Base-by-base conservation (phyloP, 768 basidiomycete genomes). In the Trametes gibbosa region DNA sequence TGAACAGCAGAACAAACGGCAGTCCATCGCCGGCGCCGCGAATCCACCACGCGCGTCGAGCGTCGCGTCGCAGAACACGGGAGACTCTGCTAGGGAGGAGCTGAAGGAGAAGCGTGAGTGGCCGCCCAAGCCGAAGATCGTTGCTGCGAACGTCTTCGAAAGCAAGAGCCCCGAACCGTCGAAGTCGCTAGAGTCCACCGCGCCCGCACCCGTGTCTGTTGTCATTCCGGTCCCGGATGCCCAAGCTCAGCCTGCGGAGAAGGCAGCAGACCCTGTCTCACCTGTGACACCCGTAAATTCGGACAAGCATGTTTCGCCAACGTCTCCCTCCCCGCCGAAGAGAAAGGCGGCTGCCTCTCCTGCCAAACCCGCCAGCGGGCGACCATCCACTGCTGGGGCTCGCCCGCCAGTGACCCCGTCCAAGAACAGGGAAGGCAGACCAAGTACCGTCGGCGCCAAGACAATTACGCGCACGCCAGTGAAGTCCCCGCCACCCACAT, bases 1-100 rank as follows among this genome's bases (percentile, higher is more conserved):
- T 65, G 92, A 94, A 72, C 89, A 83, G 66, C 86, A 90, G 74
- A 85, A 80, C 56, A 92, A 90, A 70, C 83, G 84, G 50, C 81
- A 83, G 65, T 74, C 84, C 4, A 65, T 75, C 10, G 61, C 56
- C 45, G 69, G 79, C 27, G 66, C 66, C 27, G 69, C 66, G 27
- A 51, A 64, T 17, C 68, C 79, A 25, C 77, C 83, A 16, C 81
- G 88, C 59, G 86, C 85, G 64, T 78, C 82, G n/a, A 90, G 85
- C 64, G 86, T 84, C 59, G 73, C 79, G 19, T 87, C 87, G 27
- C 83, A 90, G 64, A 75, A 75, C 53, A 80, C 83, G 8, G 81
- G 84, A 42, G 88, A 90, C 69, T 79, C 85, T 13, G 74, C 76
- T 34, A 85, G 82, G 71, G 86, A 85, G 66, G 89, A 90, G 66